Evolutionary conservation across 352 stramenopile genomes (phyloP).

Genomic region (Plasmopara viticola): DNA sequence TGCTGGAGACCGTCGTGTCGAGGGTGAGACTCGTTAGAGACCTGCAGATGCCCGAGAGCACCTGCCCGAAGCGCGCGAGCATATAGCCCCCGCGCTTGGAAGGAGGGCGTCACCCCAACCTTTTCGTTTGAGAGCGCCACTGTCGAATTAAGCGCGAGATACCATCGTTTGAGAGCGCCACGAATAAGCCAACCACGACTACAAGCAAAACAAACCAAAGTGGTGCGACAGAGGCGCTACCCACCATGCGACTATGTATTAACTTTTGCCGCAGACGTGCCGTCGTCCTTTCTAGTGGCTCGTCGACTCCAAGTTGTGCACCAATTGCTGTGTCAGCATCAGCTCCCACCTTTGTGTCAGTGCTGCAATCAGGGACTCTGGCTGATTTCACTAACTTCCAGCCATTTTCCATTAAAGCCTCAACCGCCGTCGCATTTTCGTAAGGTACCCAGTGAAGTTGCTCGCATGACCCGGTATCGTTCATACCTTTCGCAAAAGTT

Average conservation of each 20-base stretch:
- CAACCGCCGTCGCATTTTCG: slow-evolving; percentile 41
- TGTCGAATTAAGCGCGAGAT: slow-evolving; percentile 45
- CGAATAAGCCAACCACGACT: slow-evolving; percentile 43
- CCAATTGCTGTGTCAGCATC: slow-evolving; percentile 38
- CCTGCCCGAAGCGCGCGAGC: no score
- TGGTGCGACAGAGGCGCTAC: slow-evolving; percentile 26
- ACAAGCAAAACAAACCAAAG: slow-evolving; percentile 53
- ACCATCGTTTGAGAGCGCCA: slow-evolving; percentile 63
- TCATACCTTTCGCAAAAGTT: slow-evolving; percentile 38
- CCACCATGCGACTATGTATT: slow-evolving; percentile 22
- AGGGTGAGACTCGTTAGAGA: no score
- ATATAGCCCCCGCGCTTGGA: no score
- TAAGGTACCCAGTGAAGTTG: slow-evolving; percentile 74
- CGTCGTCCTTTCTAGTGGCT: slow-evolving; percentile 24
- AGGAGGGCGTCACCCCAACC: no score
- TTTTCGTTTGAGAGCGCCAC: no score
- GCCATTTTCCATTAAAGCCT: slow-evolving; percentile 37
- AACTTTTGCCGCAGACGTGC: slow-evolving; percentile 42
- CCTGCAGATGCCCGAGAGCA: no score
- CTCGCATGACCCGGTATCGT: slow-evolving; percentile 52
- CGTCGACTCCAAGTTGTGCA: slow-evolving; percentile 31
- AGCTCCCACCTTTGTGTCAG: slow-evolving; percentile 16
- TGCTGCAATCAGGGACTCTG: slow-evolving; percentile 6
- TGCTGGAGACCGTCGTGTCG: no score
- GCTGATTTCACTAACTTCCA: slow-evolving; percentile 34